Base-by-base conservation (phyloP, 306 rosid species). In the Astragalus glycyphyllos region DNA sequence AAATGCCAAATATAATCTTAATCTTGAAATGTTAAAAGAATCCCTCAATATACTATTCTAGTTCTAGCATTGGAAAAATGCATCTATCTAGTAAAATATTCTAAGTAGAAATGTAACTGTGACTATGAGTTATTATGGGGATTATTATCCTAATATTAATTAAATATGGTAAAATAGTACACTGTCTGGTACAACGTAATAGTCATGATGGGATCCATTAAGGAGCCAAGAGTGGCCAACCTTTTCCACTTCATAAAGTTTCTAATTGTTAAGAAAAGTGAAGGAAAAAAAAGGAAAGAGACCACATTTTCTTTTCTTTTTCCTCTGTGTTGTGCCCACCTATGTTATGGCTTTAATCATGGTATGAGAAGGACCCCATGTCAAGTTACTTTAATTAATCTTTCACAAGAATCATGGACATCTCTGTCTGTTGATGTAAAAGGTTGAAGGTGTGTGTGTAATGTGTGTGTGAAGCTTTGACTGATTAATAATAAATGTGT, bases 351-450 rank as follows among this genome's bases (percentile, higher is more conserved):
- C 92, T 88, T 87, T 84, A 87, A 87, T 90, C 79, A 90, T 87
- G 77, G 66, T 75, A 14, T 60, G 80, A 71, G 83, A 77, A 81
- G 85, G 89, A 76, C 84, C 90, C 93, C 89, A 83, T 85, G 78
- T 56, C 65, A 73, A 75, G 75, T 44, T 40, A 71, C 83, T 82
- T 78, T 86, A 83, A 61, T 77, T 56, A 26, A 26, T 40, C 8
- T 7, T 51, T 75, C 89, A 85, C 86, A 85, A 50, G 92, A 79
- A 70, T 81, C 80, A 74, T 79, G 83, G 77, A 79, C 82, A 79
- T 62, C 76, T 66, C 62, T 83, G 83, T 86, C 63, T 75, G 13
- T 65, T 5, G 44, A 73, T 56, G 73, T 75, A 76, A 74, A 54
- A 51, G 68, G 49, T 61, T 56, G 32, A 79, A 67, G 14, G 0